Conservation (phyloP, 2,329 filamentous ascomycete species). For the Alternaria sp. region DNA sequence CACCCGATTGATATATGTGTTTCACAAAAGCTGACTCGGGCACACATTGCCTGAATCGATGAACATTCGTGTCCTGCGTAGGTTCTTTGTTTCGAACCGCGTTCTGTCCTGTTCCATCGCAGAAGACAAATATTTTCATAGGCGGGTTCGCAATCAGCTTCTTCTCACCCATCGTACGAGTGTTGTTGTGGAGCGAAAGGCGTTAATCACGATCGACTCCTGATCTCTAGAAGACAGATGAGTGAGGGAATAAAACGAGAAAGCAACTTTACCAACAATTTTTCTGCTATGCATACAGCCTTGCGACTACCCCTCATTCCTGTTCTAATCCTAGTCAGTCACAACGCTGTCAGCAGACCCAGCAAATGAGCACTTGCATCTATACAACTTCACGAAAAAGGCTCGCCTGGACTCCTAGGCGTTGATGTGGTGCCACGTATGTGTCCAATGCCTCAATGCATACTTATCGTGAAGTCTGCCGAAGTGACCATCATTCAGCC, state of each 20-base stretch:
- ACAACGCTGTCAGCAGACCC: not conserved
- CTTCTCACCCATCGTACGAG: too few relatives aligned
- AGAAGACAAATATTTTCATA: not conserved
- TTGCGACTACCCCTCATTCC: not conserved
- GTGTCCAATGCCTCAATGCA: not conserved
- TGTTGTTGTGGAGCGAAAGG: too few relatives aligned
- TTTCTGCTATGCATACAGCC: fast-evolving
- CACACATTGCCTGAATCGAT: not conserved
- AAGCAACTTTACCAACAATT: not conserved
- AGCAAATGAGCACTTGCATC: not conserved
- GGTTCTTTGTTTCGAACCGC: fast-evolving
- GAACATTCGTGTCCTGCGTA: not conserved
- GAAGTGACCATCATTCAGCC: not conserved
- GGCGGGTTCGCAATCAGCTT: fast-evolving
- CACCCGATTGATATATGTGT: too few relatives aligned
- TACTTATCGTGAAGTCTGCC: not conserved
- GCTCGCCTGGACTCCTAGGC: not conserved
- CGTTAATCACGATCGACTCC: too few relatives aligned
- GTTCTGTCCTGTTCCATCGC: not conserved
- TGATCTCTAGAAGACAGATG: fast-evolving
- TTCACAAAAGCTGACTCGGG: fast-evolving
- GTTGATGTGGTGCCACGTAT: not conserved
- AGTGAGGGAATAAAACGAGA: not conserved
- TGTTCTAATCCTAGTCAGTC: not conserved
- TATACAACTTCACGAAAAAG: not conserved